A percentile compares a stretch with the other conserved stretches of the same genome.
phyloP scores from a whole-genome alignment of 2,329 filamentous ascomycete species.

The Alternaria rosae region DNA sequence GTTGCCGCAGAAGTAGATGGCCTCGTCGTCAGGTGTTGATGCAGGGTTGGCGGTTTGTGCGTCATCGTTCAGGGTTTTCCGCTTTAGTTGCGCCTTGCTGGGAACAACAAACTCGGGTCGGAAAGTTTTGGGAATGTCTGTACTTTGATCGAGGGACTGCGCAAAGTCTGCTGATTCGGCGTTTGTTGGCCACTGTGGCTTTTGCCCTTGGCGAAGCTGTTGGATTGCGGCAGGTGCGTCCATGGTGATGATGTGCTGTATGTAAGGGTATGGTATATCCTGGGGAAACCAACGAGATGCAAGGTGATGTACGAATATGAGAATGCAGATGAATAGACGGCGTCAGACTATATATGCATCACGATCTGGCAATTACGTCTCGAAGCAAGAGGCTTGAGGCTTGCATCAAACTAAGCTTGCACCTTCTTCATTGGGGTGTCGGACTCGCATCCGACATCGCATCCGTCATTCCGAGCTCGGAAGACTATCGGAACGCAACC shows the following conservation, averaged over 20 bases:
- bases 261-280: neutral
- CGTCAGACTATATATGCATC: conserved; percentile 14
- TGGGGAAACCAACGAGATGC: neutral
- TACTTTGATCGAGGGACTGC: conserved; percentile 35
- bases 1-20: conserved; percentile 87
- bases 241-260: conserved; percentile 27
- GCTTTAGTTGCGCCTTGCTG: conserved; percentile 73
- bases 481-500: conserved; percentile 6
- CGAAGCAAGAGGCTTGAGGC: conserved; percentile 9
- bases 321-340: neutral
- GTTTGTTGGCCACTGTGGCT: conserved; percentile 36
- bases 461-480: conserved; percentile 14
- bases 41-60: conserved; percentile 31
- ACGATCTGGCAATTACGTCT: conserved; percentile 17
- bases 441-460: conserved; percentile 4
- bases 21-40: conserved; percentile 52
- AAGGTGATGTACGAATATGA: neutral
- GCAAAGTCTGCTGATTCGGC: conserved; percentile 36
- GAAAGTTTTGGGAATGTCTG: conserved; percentile 48
- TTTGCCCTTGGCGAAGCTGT: conserved; percentile 39
- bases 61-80: conserved; percentile 59
- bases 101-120: conserved; percentile 79
- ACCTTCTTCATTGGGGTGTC: conserved; percentile 28
- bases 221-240: conserved; percentile 31
- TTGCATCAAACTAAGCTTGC: conserved; percentile 15